phyloP scores from a whole-genome alignment of 2,329 filamentous ascomycete genomes.

The Cadophora malorum region DNA sequence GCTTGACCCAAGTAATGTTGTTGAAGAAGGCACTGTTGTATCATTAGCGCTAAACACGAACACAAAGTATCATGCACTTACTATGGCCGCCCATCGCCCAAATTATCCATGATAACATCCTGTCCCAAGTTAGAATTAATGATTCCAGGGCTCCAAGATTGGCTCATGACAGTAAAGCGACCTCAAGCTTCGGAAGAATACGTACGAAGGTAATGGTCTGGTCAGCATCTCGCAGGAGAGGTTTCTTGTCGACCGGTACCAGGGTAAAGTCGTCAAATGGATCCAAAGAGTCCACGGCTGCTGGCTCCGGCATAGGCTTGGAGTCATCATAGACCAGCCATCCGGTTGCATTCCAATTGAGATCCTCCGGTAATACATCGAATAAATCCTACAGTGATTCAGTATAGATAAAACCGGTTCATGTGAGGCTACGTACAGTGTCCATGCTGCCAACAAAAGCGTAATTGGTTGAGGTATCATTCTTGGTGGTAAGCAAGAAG shows the following conservation, averaged over 20 bases:
- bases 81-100: conserved; percentile 73
- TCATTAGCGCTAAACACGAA: conserved; percentile 4
- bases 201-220: conserved; percentile 62
- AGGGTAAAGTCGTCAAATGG: conserved; percentile 78
- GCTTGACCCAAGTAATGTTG: conserved; percentile 66
- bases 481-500: conserved; percentile 67
- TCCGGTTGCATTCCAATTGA: conserved; percentile 74
- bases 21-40: conserved; percentile 60
- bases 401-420: conserved; percentile 22
- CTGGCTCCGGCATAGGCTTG: conserved; percentile 56
- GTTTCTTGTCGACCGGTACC: conserved; percentile 69
- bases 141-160: background rate
- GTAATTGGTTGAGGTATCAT: conserved; percentile 67
- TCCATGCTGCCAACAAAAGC: conserved; percentile 75
- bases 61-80: conserved; percentile 44
- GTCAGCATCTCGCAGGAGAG: conserved; percentile 66
- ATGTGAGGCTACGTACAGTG: conserved; percentile 42
- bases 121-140: background rate
- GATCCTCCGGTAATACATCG: conserved; percentile 62
- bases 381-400: conserved; percentile 62
- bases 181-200: background rate
- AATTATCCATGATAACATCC: conserved; percentile 69
- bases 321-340: conserved; percentile 64
- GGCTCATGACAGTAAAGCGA: background rate
- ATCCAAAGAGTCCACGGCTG: conserved; percentile 64